Percentiles rank a stretch among this genome's conserved stretches.
Conservation (phyloP, 805 yeast genomes). For the Saccharomycopsis capsularis region DNA sequence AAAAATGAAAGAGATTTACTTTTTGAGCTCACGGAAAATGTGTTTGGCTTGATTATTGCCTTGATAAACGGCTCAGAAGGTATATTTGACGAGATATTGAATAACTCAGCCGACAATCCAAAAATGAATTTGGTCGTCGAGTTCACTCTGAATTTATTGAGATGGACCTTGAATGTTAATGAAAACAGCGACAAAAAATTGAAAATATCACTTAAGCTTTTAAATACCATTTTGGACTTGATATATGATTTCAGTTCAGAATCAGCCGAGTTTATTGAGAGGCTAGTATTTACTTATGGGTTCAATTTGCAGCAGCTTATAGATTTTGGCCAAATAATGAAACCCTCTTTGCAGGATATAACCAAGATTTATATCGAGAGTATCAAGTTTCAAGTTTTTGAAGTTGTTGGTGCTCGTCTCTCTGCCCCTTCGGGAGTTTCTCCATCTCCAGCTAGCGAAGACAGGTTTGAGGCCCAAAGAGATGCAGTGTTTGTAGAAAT, state of each 20-base stretch:
- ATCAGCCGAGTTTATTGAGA: constrained; percentile 44
- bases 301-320: constrained; percentile 22
- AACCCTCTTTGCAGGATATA: constrained; percentile 25
- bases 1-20: constrained; percentile 30
- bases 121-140: constrained; percentile 34
- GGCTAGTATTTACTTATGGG: constrained; percentile 23
- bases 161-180: constrained; percentile 24
- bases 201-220: constrained; percentile 36
- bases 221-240: constrained; percentile 49
- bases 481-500: constrained; percentile 22
- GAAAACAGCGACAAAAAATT: constrained; percentile 18
- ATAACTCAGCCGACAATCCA: constrained; percentile 21
- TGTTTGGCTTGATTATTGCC: constrained; percentile 60
- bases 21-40: constrained; percentile 65
- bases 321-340: constrained; percentile 21
- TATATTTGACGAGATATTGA: constrained; percentile 40
- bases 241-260: constrained; percentile 56
- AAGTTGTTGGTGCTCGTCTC: constrained; percentile 21
- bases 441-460: neutral
- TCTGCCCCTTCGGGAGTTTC: neutral
- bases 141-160: constrained; percentile 34
- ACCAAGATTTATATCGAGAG: constrained; percentile 36
- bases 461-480: constrained; percentile 16
- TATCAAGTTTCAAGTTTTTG: constrained; percentile 36
- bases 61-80: constrained; percentile 58